phyloP scores from a whole-genome alignment of 805 yeast genomes.

The Yarrowia yakushimensis region DNA sequence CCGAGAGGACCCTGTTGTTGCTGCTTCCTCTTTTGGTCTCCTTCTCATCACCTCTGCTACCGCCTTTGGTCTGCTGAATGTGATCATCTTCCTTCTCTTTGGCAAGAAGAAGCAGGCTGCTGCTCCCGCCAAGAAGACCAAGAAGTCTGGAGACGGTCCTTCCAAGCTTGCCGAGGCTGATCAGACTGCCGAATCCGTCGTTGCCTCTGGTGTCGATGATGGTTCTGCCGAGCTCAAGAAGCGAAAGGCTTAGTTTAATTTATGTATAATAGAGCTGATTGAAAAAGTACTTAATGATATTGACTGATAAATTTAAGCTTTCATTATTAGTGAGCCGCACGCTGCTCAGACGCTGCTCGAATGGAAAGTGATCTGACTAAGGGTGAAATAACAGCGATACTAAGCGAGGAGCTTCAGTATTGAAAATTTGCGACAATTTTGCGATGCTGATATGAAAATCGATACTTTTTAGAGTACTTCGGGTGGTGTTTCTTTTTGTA shows the following conservation, averaged over 20 bases:
- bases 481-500: no score
- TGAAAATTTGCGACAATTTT: no score
- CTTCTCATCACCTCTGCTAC: slow-evolving; percentile 31
- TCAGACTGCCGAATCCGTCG: slow-evolving; percentile 80
- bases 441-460: no score
- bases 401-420: no score
- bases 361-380: no score
- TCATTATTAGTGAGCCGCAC: neutral
- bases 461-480: no score
- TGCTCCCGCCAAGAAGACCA: slow-evolving; percentile 50
- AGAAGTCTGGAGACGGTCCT: slow-evolving; percentile 70
- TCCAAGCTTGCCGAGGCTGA: slow-evolving; percentile 54
- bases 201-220: slow-evolving; percentile 40
- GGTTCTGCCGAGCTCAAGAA: slow-evolving; percentile 13
- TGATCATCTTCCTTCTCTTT: slow-evolving; percentile 17
- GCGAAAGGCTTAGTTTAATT: slow-evolving; percentile 21
- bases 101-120: slow-evolving; percentile 22
- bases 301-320: neutral
- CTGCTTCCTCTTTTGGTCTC: slow-evolving; percentile 33
- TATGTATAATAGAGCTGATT: slow-evolving; percentile 38
- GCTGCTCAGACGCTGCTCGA: no score
- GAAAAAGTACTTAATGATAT: no score
- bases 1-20: slow-evolving; percentile 39
- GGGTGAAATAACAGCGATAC: no score
- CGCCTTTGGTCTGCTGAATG: slow-evolving; percentile 33